These are phyloP conservation scores for Daldinia childiae DNA, from an alignment of 495 filamentous ascomycete genomes.

Conservation along the genomic window DNA sequence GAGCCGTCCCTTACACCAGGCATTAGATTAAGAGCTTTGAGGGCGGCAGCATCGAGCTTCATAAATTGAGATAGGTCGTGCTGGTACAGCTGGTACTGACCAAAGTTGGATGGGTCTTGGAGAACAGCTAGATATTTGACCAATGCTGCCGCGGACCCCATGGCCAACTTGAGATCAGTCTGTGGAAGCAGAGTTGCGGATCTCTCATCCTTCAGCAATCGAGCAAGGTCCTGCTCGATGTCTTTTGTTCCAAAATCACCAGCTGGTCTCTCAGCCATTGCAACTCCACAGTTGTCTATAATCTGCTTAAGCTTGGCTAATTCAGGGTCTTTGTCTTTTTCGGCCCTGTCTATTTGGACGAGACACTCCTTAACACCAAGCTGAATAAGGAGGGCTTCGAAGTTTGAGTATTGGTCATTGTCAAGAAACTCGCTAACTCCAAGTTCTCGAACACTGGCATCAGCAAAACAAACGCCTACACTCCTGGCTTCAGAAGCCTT, in stretches of 20 bases:
- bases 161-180: slow-evolving; percentile 94
- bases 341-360: slow-evolving; percentile 72
- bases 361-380: slow-evolving; percentile 95
- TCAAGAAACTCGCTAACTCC: slow-evolving; percentile 98
- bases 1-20: slow-evolving; percentile 92
- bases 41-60: slow-evolving; percentile 95
- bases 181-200: slow-evolving; percentile 81
- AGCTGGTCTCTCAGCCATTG: slow-evolving; percentile 78
- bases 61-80: slow-evolving; percentile 98
- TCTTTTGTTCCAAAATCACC: slow-evolving; percentile 89
- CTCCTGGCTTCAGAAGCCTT: slow-evolving; percentile 85
- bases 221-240: slow-evolving; percentile 93
- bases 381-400: slow-evolving; percentile 95
- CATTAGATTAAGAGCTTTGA: slow-evolving; percentile 96
- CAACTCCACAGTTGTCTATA: slow-evolving; percentile 90
- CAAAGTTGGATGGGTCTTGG: slow-evolving; percentile 92
- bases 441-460: slow-evolving; percentile 94
- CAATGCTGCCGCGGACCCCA: slow-evolving; percentile 92
- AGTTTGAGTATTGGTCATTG: slow-evolving; percentile 98
- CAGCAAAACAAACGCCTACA: slow-evolving; percentile 96
- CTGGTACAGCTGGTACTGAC: slow-evolving; percentile 96
- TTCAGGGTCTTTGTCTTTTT: slow-evolving; percentile 84
- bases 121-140: slow-evolving; percentile 96
- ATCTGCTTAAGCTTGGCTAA: slow-evolving; percentile 86
- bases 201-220: slow-evolving; percentile 85